Percentiles rank a stretch among this genome's conserved stretches.
Conservation (phyloP, 768 basidiomycete genomes). For the Lanmaoa rubissima region DNA sequence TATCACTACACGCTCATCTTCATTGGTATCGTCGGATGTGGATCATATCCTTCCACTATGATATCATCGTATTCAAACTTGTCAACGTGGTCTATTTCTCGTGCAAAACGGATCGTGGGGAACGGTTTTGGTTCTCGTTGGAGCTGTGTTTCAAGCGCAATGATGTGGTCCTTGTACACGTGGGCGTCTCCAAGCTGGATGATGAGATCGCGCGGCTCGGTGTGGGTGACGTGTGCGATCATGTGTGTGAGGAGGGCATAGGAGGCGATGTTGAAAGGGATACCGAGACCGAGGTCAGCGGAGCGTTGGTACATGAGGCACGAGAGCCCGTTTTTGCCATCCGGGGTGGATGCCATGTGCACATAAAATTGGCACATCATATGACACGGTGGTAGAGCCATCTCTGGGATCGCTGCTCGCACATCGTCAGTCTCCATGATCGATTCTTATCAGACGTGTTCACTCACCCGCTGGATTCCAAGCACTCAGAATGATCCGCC, state of each 20-base stretch:
- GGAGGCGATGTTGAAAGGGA: slow-evolving; percentile 99
- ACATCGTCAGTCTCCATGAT: background rate
- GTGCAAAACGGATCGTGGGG: slow-evolving; percentile 74
- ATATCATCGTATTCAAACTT: slow-evolving; percentile 80
- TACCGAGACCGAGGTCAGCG: slow-evolving; percentile 93
- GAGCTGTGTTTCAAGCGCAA: slow-evolving; percentile 78
- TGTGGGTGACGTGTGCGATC: slow-evolving; percentile 90
- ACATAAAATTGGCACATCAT: slow-evolving; percentile 99
- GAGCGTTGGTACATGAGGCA: slow-evolving; percentile 98
- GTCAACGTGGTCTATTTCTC: slow-evolving; percentile 72
- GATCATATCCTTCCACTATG: slow-evolving; percentile 82
- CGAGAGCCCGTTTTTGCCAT: too few species aligned
- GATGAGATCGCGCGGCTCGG: slow-evolving; percentile 84
- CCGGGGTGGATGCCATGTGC: slow-evolving; percentile 66
- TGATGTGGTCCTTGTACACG: slow-evolving; percentile 90
- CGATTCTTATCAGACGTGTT: background rate
- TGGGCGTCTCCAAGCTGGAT: slow-evolving; percentile 98
- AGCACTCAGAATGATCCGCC: slow-evolving; percentile 90
- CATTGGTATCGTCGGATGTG: slow-evolving; percentile 84
- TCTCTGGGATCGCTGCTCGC: slow-evolving; percentile 76
- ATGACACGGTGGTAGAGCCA: slow-evolving; percentile 98
- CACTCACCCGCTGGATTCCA: slow-evolving; percentile 94
- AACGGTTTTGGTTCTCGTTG: slow-evolving; percentile 83
- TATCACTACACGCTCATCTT: slow-evolving; percentile 82
- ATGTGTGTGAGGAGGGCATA: slow-evolving; percentile 98